Conservation (phyloP, 208 protist species). For the Wallacemonas collosoma region DNA sequence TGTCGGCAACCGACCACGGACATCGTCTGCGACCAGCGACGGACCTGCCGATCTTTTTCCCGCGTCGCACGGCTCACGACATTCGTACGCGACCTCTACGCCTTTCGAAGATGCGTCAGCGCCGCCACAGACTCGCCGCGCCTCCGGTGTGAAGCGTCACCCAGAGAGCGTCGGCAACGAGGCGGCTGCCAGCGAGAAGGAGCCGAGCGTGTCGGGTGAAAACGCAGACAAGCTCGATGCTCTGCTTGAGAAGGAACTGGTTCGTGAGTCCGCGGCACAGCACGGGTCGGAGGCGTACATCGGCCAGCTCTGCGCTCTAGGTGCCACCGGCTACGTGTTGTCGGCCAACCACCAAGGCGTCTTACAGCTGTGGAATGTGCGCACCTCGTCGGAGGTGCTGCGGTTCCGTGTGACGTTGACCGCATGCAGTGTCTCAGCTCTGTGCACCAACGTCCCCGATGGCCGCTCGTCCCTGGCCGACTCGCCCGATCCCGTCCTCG, state of each 20-base stretch:
- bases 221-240: constrained; percentile 2
- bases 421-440: not conserved
- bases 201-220: not conserved
- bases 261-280: constrained; percentile 20
- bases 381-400: constrained; percentile 55
- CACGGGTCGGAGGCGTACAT: constrained; percentile 41
- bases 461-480: not conserved
- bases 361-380: constrained; percentile 83
- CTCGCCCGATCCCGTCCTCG: constrained; percentile 18
- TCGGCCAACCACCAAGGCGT: constrained; percentile 77
- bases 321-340: constrained; percentile 45
- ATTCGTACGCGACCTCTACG: too few relatives aligned
- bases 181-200: constrained; percentile 9
- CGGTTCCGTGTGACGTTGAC: constrained; percentile 61
- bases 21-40: constrained; percentile 1
- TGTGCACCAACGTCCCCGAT: constrained; percentile 4
- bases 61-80: too few relatives aligned
- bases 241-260: constrained; percentile 7
- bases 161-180: not conserved
- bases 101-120: too few relatives aligned
- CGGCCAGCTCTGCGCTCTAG: constrained; percentile 38
- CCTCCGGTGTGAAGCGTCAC: not conserved
- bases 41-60: not conserved
- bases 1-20: not conserved
- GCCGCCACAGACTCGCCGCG: not conserved